Conservation (phyloP, 208 protist genomes). For the Acanthamoeba culbertsoni region DNA sequence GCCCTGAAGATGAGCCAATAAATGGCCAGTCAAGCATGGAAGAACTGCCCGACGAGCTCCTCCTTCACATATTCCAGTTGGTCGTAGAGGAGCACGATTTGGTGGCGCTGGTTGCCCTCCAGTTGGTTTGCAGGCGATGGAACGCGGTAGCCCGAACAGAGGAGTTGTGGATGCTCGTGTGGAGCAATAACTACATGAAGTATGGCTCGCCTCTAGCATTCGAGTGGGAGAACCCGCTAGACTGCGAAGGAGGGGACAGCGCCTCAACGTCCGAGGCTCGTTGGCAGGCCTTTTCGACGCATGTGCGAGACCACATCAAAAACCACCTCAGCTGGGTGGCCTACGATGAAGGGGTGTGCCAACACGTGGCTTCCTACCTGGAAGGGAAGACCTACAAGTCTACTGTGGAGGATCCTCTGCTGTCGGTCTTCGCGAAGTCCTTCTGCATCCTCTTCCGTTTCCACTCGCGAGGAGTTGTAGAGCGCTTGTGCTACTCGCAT, state of each 20-base stretch:
- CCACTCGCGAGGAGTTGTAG: background rate
- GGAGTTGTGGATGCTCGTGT: background rate
- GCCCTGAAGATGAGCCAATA: too few species aligned
- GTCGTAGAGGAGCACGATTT: background rate
- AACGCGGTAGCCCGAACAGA: background rate
- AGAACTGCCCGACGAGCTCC: background rate
- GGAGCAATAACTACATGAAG: background rate
- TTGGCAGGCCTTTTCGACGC: background rate
- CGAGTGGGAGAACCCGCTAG: background rate
- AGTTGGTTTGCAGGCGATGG: background rate
- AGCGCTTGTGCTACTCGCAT: background rate
- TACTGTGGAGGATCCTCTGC: background rate
- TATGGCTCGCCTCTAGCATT: background rate
- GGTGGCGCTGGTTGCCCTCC: background rate
- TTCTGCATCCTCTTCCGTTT: background rate
- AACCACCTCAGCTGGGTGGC: background rate
- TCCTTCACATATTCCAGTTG: background rate
- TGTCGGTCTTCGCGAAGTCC: background rate
- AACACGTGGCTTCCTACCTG: background rate
- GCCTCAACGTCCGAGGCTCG: too few species aligned
- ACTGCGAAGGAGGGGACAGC: background rate
- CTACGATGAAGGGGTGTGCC: background rate
- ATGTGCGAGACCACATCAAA: background rate
- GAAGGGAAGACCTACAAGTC: background rate
- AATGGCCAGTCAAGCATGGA: too few species aligned